Evolutionary conservation across 345 rosid species (phyloP), one percentile per base, ranked within the genome.

Genomic region (Eucalyptus tenuipes): DNA sequence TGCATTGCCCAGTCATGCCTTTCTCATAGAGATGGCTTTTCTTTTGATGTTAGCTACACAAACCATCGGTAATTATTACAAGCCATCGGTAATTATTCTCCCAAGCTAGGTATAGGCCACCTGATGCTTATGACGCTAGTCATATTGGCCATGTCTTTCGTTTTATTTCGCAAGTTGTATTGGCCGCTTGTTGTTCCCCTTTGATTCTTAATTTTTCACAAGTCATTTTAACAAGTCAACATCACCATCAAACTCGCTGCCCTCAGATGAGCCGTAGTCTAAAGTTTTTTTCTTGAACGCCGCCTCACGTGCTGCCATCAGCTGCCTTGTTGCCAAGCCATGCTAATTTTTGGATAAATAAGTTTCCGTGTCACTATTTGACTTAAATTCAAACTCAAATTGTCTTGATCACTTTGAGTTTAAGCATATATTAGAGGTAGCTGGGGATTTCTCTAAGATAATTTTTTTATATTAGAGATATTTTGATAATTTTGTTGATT

Each of bases 271-370:
- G 55, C 2, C 2, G 2, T 59, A 59, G n/a, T 31, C 29, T 59
- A 27, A 25, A 59, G 15, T 59, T 59, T 59, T 13, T 27, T 15
- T 13, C 0, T 27, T 27, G 31, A 59, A 25, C 61, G 6, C 3
- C 1, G 1, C 1, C 61, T 55, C 3, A 22, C 0, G 12, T 0
- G 1, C 31, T 18, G 24, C 55, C 55, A 18, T 18, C 4, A 0
- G 24, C 4, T 52, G 10, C 55, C 55, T 52, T 52, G 18, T 52
- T 52, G 55, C 24, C 55, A 59, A 59, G 66, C 15, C 66, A 25
- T 27, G 15, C 13, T 59, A 27, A 59, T 59, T 59, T 59, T 27
- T 27, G 31, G 66, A 59, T 11, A 59, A 59, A 59, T 5, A 59
- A 59, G 66, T 59, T 59, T 52, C 24, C 4, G 1, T 18, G 4